phyloP scores from a whole-genome alignment of 1,139 yeast genomes.

The Protomyces gravidus region DNA sequence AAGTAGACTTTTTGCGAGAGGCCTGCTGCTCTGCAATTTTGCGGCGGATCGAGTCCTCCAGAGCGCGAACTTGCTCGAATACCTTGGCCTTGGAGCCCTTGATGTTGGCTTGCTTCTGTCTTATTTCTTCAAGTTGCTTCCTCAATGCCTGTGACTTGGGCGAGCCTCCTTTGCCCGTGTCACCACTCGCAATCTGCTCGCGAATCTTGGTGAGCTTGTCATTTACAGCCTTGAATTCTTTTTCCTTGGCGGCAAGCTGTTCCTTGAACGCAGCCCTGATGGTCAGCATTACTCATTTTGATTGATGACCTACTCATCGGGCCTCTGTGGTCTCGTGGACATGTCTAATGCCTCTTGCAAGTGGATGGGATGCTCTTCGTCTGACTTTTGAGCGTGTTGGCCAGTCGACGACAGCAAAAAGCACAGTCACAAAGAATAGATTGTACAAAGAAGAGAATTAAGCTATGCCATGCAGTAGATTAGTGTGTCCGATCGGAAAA shows the following conservation, averaged over 20 bases:
- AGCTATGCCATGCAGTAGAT: too few species aligned
- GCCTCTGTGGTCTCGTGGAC: constrained; percentile 3
- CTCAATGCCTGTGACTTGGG: constrained; percentile 22
- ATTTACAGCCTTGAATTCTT: constrained; percentile 20
- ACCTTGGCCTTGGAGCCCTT: constrained; percentile 50
- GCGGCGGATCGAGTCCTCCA: constrained; percentile 70
- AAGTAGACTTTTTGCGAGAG: constrained; percentile 62
- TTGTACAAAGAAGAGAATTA: too few species aligned
- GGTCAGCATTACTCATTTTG: not conserved
- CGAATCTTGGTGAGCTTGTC: constrained; percentile 43
- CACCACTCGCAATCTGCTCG: constrained; percentile 20
- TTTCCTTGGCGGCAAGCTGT: constrained; percentile 21
- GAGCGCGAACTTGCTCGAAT: constrained; percentile 65
- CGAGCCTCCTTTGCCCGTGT: constrained; percentile 23
- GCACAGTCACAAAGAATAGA: too few species aligned
- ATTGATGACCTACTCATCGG: not conserved
- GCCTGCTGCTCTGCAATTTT: constrained; percentile 69
- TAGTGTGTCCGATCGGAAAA: too few species aligned
- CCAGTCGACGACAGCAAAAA: too few species aligned
- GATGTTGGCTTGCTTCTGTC: constrained; percentile 45
- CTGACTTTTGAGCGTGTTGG: too few species aligned
- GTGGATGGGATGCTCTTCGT: too few species aligned
- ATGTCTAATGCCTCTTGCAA: not conserved
- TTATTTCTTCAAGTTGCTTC: constrained; percentile 39
- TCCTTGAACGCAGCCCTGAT: constrained; percentile 10